Evolutionary conservation across 495 filamentous ascomycete species (phyloP), one percentile per base, ranked within the genome.

Genomic region (Tuber indicum): DNA sequence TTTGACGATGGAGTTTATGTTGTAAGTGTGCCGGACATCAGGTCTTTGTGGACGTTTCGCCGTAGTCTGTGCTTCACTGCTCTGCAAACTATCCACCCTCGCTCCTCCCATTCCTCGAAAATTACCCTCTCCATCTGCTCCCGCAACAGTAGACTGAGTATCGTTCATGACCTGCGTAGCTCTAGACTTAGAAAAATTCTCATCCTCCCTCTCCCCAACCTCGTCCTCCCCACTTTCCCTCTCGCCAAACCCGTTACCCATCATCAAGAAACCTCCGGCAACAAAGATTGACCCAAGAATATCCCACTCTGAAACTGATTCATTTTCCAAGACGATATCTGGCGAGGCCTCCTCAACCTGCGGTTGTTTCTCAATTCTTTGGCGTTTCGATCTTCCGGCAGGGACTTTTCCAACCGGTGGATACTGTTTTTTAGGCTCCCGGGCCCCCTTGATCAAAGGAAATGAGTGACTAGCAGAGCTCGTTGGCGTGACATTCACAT

Each of bases 281-380:
- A 80, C 78, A 9, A 73, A 73, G 6, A 80, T 80, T 39, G 77
- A 71, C 26, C 79, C 78, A 3, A 80, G 47, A 62, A 76, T 80
- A 41, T 80, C 78, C 6, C 73, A 62, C 36, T 76, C 78, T 16
- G 49, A 70, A 36, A 66, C 26, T 4, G 58, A 66, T 36, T 66
- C 58, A 5, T 66, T 66, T 66, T 66, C 58, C 4, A 66, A 26
- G 58, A 66, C 26, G 26, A 66, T 36, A 66, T 66, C 58, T 26
- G 58, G 58, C 21, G 72, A 73, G 26, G 21, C 2, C 43, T 44
- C 58, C 58, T 36, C 58, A 66, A 17, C 2, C 14, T 36, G 58
- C 58, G 12, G 58, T 4, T 66, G 58, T 36, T 66, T 36, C 58
- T 19, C 58, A 32, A 66, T 3, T 19, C 70, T 71, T 4, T 78